phyloP scores from a whole-genome alignment of 805 yeast species.

The Wickerhamomyces hampshirensis region DNA sequence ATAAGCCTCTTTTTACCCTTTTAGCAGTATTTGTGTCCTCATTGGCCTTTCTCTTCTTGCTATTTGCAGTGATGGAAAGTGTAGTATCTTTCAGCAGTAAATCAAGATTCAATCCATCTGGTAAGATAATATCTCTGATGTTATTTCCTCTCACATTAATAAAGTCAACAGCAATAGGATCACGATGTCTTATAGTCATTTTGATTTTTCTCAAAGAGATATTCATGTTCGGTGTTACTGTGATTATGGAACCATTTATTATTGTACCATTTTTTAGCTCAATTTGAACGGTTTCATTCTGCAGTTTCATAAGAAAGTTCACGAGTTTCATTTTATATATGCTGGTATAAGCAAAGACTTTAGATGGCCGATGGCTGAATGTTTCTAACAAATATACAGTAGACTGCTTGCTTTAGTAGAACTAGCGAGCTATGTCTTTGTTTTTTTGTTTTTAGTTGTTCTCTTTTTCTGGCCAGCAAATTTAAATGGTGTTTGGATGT shows the following conservation, averaged over 20 bases:
- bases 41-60: constrained; percentile 20
- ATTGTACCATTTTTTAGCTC: constrained; percentile 90
- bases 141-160: constrained; percentile 88
- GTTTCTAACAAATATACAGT: no score
- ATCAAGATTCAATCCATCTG: constrained; percentile 80
- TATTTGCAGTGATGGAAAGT: not conserved
- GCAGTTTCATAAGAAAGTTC: constrained; percentile 75
- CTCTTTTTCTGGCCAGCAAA: not conserved
- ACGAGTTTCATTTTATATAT: constrained; percentile 65
- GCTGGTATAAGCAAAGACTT: no score
- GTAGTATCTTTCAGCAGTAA: constrained; percentile 45
- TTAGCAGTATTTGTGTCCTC: constrained; percentile 20
- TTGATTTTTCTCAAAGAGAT: constrained; percentile 75
- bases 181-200: constrained; percentile 67
- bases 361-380: no score
- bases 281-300: constrained; percentile 82
- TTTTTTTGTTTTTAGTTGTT: not conserved
- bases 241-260: constrained; percentile 75
- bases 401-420: no score
- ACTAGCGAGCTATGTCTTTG: not conserved
- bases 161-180: constrained; percentile 65
- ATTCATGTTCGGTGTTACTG: constrained; percentile 91
- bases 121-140: constrained; percentile 75
- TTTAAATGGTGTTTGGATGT: constrained; percentile 1
- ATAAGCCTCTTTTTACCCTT: constrained; percentile 34